phyloP scores from a whole-genome alignment of 345 rosid species.

The Odontarrhena argentea region DNA sequence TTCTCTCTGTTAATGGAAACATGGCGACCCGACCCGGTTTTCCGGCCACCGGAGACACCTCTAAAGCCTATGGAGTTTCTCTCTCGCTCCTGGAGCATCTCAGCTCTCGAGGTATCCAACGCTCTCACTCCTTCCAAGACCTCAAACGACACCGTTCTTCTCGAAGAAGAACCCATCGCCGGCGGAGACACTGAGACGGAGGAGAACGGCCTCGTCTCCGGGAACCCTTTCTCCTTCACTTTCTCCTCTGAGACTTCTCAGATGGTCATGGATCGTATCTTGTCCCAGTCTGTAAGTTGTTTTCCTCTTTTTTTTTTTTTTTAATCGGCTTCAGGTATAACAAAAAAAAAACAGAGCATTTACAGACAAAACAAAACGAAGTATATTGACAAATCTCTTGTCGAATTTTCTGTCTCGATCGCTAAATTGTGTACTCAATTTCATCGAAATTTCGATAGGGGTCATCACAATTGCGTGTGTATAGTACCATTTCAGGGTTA shows the following conservation, averaged over 20 bases:
- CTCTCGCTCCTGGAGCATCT: constrained; percentile 94
- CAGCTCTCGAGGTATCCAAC: constrained; percentile 74
- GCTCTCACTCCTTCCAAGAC: constrained; percentile 52
- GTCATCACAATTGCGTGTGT: constrained; percentile 8
- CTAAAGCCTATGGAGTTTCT: constrained; percentile 90
- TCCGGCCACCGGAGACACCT: constrained; percentile 87
- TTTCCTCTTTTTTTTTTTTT: not conserved
- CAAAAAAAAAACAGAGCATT: constrained; percentile 24
- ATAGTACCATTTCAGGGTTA: not conserved
- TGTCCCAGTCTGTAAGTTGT: constrained; percentile 90
- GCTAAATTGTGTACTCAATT: not conserved
- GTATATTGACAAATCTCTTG: not conserved
- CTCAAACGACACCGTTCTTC: constrained; percentile 45
- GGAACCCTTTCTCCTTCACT: constrained; percentile 85
- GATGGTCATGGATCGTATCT: constrained; percentile 86
- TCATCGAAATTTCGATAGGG: constrained; percentile 15
- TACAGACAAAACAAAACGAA: constrained; percentile 22
- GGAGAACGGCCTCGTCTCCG: constrained; percentile 55
- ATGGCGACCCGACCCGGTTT: constrained; percentile 59
- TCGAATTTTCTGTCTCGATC: constrained; percentile 16
- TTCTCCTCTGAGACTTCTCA: constrained; percentile 83
- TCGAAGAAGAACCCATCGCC: constrained; percentile 47
- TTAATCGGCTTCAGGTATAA: not conserved
- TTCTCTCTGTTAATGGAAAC: constrained; percentile 50
- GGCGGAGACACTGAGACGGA: constrained; percentile 49